Evolutionary conservation across 2,329 filamentous ascomycete species (phyloP).

Genomic region (Arthrobotrys sphaeroides): DNA sequence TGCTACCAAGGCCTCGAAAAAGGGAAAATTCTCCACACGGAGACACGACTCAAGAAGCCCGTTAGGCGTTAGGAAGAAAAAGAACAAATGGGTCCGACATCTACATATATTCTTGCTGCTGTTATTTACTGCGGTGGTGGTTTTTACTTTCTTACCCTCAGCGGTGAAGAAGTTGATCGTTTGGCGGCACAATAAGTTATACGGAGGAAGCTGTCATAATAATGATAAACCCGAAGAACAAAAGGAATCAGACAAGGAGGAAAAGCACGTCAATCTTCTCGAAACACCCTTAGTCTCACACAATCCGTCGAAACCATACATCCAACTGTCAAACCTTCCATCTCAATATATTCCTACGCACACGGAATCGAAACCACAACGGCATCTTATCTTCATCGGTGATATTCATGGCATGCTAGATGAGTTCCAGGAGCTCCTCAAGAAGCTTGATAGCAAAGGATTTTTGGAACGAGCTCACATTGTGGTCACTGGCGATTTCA

Average conservation of each 20-base stretch:
- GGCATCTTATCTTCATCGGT: slow-evolving; percentile 80
- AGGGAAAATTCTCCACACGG: slow-evolving; percentile 1
- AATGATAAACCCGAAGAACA: slow-evolving; percentile 15
- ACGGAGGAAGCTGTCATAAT: slow-evolving; percentile 41
- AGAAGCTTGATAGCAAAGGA: slow-evolving; percentile 27
- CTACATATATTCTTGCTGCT: slow-evolving; percentile 24
- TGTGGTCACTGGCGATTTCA: slow-evolving; percentile 78
- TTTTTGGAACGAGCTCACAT: slow-evolving; percentile 70
- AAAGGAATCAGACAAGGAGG: neutral
- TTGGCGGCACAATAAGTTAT: slow-evolving; percentile 40
- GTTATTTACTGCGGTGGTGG: slow-evolving; percentile 37
- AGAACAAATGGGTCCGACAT: slow-evolving; percentile 38
- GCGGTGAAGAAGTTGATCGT: slow-evolving; percentile 38
- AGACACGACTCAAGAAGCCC: neutral
- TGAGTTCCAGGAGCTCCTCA: slow-evolving; percentile 43
- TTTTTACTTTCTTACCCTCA: slow-evolving; percentile 40
- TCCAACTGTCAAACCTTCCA: slow-evolving; percentile 32
- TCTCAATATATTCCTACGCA: slow-evolving; percentile 38
- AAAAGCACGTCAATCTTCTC: slow-evolving; percentile 1
- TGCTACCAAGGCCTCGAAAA: neutral
- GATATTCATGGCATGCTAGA: slow-evolving; percentile 85
- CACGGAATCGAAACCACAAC: slow-evolving; percentile 58
- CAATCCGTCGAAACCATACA: slow-evolving; percentile 36
- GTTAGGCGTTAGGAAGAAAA: neutral
- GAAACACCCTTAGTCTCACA: slow-evolving; percentile 3